Evolutionary conservation across 495 filamentous ascomycete species (phyloP).

Genomic region (Tricharina praecox): DNA sequence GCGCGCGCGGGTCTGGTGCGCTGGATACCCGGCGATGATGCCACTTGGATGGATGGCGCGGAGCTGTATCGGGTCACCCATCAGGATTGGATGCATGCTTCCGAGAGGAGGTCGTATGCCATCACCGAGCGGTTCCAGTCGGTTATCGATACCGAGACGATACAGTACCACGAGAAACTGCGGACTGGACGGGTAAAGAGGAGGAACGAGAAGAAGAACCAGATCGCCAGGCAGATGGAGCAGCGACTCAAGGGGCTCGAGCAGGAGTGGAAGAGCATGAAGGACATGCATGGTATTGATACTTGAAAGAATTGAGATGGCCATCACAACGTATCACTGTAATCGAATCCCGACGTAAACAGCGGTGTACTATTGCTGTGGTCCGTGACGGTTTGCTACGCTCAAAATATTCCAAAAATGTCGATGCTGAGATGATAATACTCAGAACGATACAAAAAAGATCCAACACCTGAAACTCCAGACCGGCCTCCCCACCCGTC

Average conservation of each 20-base stretch:
- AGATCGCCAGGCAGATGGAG: neutral
- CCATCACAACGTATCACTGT: too few relatives aligned
- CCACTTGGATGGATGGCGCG: neutral
- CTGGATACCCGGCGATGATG: neutral
- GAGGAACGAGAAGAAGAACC: neutral
- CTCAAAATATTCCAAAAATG: too few relatives aligned
- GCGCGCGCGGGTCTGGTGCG: neutral
- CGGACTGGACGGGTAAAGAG: neutral
- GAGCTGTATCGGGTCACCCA: neutral
- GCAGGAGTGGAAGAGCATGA: slow-evolving; percentile 5
- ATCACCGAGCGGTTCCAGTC: neutral
- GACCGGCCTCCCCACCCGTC: neutral
- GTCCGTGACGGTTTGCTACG: too few relatives aligned
- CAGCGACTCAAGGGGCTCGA: neutral
- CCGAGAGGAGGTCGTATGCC: neutral
- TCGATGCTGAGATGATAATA: too few relatives aligned
- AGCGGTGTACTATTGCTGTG: too few relatives aligned
- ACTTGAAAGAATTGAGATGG: too few relatives aligned
- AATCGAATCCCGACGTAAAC: too few relatives aligned
- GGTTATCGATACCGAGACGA: neutral
- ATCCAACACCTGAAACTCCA: neutral
- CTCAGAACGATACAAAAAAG: neutral
- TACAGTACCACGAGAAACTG: neutral
- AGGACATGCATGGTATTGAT: neutral
- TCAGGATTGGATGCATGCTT: neutral